phyloP scores from a whole-genome alignment of 1,284 basidiomycete genomes.

The Veloporphyrellus conicus region DNA sequence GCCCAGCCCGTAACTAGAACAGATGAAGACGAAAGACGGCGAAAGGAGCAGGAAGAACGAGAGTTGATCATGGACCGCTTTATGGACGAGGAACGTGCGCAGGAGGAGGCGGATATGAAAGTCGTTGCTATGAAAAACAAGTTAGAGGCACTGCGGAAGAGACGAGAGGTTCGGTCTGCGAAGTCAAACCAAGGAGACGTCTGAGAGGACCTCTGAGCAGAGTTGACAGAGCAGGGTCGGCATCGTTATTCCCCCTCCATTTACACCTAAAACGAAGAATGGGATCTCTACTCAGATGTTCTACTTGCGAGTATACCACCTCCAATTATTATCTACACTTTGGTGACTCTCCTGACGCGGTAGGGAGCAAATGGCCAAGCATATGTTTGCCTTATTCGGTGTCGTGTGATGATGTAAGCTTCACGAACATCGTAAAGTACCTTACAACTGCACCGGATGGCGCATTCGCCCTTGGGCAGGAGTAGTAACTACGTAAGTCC shows the following conservation, averaged over 20 bases:
- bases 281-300: too few relatives aligned
- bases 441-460: too few relatives aligned
- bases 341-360: background rate
- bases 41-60: slow-evolving; percentile 64
- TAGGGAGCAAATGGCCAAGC: background rate
- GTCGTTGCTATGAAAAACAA: slow-evolving; percentile 61
- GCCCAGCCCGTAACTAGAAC: slow-evolving; percentile 32
- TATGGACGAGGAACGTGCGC: slow-evolving; percentile 73
- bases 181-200: slow-evolving; percentile 21
- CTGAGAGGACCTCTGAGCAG: slow-evolving; percentile 10
- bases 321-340: background rate
- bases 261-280: too few relatives aligned
- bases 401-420: too few relatives aligned
- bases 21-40: slow-evolving; percentile 43
- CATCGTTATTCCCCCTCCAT: too few relatives aligned
- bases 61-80: slow-evolving; percentile 80
- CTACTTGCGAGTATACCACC: background rate
- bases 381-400: too few relatives aligned
- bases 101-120: slow-evolving; percentile 78
- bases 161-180: slow-evolving; percentile 42
- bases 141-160: slow-evolving; percentile 58
- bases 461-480: too few relatives aligned
- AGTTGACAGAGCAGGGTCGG: too few relatives aligned
- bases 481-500: too few relatives aligned
- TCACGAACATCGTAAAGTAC: background rate